phyloP scores from a whole-genome alignment of 306 rosid species.

The Morella rubra region DNA sequence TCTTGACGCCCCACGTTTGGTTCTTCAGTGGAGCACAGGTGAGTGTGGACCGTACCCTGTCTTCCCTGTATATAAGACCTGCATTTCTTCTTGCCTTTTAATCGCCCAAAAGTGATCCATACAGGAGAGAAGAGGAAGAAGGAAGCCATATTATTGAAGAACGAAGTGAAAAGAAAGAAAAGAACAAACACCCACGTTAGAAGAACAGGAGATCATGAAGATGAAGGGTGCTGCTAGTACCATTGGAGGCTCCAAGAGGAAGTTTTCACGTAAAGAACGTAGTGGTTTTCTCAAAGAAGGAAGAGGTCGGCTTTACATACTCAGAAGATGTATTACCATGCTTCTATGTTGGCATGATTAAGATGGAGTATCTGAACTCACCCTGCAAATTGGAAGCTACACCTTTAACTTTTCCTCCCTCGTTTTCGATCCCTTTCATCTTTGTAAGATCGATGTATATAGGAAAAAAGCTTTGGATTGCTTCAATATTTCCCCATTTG shows the following conservation, averaged over 20 bases:
- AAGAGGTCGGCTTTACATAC: constrained; percentile 34
- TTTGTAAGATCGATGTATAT: background rate
- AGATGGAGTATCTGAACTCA: constrained; percentile 1
- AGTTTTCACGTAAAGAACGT: constrained; percentile 22
- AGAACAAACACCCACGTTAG: background rate
- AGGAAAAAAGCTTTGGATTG: background rate
- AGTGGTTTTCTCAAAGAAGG: constrained; percentile 24
- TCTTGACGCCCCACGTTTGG: constrained; percentile 9
- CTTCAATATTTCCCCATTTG: too few relatives aligned
- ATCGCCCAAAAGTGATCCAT: background rate
- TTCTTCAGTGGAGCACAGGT: constrained; percentile 14
- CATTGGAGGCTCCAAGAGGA: constrained; percentile 21
- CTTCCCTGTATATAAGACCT: constrained; percentile 19
- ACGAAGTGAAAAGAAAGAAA: background rate
- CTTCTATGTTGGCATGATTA: constrained; percentile 36
- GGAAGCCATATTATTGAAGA: background rate
- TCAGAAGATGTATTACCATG: constrained; percentile 37
- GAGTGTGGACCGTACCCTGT: constrained; percentile 16
- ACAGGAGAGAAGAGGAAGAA: too few relatives aligned
- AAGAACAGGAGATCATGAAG: constrained; percentile 13
- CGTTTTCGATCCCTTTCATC: background rate
- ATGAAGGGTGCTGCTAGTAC: constrained; percentile 5
- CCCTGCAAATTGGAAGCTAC: background rate
- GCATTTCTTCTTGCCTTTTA: constrained; percentile 3
- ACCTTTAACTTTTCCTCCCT: background rate